phyloP scores from a whole-genome alignment of 352 stramenopile genomes.

The Phytophthora pistaciae region DNA sequence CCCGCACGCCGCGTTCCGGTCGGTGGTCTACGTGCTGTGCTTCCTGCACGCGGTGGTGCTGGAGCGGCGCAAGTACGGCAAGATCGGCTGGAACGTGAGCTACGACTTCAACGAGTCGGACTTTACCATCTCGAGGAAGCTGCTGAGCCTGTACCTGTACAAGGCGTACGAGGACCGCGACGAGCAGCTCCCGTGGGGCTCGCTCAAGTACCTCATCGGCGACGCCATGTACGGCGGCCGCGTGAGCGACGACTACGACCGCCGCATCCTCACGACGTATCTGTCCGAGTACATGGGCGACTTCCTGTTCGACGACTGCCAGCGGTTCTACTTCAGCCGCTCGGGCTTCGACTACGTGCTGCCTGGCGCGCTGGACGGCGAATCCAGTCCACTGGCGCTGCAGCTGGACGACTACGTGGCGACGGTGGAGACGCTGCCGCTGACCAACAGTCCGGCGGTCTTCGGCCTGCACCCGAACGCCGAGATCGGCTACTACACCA shows the following conservation, averaged over 20 bases:
- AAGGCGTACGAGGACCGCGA: constrained; percentile 94
- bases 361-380: constrained; percentile 40
- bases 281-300: constrained; percentile 97
- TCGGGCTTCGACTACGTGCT: constrained; percentile 96
- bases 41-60: constrained; percentile 96
- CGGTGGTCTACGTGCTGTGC: constrained; percentile 96
- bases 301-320: constrained; percentile 96
- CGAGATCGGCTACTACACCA: constrained; percentile 97
- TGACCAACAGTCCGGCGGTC: constrained; percentile 95
- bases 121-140: constrained; percentile 93
- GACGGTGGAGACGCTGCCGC: constrained; percentile 91
- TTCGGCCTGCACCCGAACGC: constrained; percentile 97
- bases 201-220: constrained; percentile 95
- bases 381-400: constrained; percentile 17
- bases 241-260: constrained; percentile 97
- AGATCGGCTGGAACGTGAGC: constrained; percentile 97
- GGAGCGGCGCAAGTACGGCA: constrained; percentile 96
- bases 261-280: constrained; percentile 94
- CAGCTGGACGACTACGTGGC: constrained; percentile 82
- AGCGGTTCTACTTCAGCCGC: constrained; percentile 94
- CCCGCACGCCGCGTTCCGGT: constrained; percentile 91
- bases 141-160: constrained; percentile 94
- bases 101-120: constrained; percentile 98
- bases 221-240: constrained; percentile 98
- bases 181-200: constrained; percentile 95